Conservation (phyloP, 257 asterid genomes). For the Orobanche coerulescens region DNA sequence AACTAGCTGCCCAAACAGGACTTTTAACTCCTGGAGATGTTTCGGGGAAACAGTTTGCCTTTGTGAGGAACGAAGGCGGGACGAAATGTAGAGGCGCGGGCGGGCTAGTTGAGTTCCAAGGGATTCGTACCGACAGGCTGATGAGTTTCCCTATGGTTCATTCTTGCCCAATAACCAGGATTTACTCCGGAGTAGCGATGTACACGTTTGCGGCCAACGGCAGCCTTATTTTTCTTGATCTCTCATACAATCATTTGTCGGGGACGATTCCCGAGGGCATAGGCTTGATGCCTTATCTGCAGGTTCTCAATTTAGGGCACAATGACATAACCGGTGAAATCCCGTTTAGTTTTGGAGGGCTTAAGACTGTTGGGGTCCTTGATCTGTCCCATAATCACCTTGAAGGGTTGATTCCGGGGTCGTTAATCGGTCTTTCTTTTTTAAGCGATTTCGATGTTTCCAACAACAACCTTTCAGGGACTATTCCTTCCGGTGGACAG, state of each 20-base stretch:
- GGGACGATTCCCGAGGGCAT: constrained; percentile 60
- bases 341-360: constrained; percentile 66
- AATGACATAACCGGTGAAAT: constrained; percentile 57
- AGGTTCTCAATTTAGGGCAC: constrained; percentile 82
- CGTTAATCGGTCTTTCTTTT: constrained; percentile 69
- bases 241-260: constrained; percentile 65
- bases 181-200: constrained; percentile 65
- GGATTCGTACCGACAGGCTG: constrained; percentile 58
- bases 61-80: constrained; percentile 90
- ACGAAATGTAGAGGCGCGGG: constrained; percentile 87
- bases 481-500: constrained; percentile 76
- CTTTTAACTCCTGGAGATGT: constrained; percentile 58
- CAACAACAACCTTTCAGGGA: constrained; percentile 67
- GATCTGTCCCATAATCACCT: constrained; percentile 77
- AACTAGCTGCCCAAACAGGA: constrained; percentile 62
- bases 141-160: constrained; percentile 64
- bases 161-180: constrained; percentile 69
- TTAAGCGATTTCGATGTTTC: constrained; percentile 89
- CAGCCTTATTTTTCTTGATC: constrained; percentile 81
- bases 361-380: constrained; percentile 67
- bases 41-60: constrained; percentile 79
- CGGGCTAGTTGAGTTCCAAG: constrained; percentile 81
- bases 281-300: constrained; percentile 66
- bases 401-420: constrained; percentile 62
- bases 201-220: constrained; percentile 70